Base-by-base conservation (phyloP, 257 asterid species). In the Voacanga thouarsii region DNA sequence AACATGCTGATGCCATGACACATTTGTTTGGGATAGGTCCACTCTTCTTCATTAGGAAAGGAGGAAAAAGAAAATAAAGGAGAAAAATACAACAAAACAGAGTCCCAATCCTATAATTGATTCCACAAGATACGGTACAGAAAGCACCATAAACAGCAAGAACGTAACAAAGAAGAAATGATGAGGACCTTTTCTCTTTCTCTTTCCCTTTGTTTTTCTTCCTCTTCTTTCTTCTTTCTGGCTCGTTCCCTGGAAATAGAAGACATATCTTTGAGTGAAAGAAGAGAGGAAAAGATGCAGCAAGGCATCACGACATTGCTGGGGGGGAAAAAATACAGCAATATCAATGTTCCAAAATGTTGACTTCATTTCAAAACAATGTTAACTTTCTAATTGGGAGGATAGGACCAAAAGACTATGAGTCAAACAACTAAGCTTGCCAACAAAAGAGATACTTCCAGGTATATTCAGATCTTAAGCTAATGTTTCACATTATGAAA, bases 221-320 rank as follows among this genome's bases (percentile, higher is more conserved):
- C 98, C 90, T 92, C 98, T 86, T 94, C 97, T 85, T 94, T 94
- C 95, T 94, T 94, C 85, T 89, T 92, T 72, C 94, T 96, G 79
- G 98, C 97, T 77, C 95, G 86, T 84, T 92, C 98, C 91, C 97
- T 93, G 81, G 30, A 68, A 87, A 69, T 24, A 55, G 21, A 73
- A 73, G 15, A 26, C 24, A 55, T 12, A 33, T 73, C 47, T 73
- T 18, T 7, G 44, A 12, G 47, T 51, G 2, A 45, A 45, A 24
- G 43, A 28, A 72, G 57, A n/a, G 15, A 3, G 15, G 45, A 66
- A 7, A 66, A 37, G n/a, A 66, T 37, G 49, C 26, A 66, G 70
- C n/a, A 30, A 66, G 44, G 33, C 45, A 16, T 65, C 23, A 65
- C 15, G 45, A 65, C 33, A 65, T 14, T 19, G 33, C 44, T 11